A percentile compares a stretch with the other conserved stretches of the same genome.
These are phyloP conservation scores for Aspergillus vadensis DNA, from an alignment of 2,329 filamentous ascomycete species.

Conservation along the genomic window DNA sequence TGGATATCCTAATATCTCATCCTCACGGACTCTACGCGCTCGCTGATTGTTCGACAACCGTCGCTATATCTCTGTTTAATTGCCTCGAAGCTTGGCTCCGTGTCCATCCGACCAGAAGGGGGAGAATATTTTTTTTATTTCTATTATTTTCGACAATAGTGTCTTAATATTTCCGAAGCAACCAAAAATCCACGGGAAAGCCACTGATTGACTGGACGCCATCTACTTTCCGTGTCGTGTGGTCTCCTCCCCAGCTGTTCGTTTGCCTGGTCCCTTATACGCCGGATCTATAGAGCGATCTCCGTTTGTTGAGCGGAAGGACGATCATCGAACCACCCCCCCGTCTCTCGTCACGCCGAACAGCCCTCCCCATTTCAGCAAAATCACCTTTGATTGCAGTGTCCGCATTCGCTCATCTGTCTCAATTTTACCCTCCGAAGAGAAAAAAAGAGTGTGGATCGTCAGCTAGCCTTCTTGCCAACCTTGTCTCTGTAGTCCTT, in stretches of 20 bases:
- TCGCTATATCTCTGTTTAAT: slow-evolving; percentile 20
- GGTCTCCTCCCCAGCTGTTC: slow-evolving; percentile 13
- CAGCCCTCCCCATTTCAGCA: slow-evolving; percentile 2
- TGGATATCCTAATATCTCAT: slow-evolving; percentile 24
- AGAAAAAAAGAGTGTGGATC: slow-evolving; percentile 18
- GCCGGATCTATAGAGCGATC: slow-evolving; percentile 18
- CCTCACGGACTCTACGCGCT: slow-evolving; percentile 18
- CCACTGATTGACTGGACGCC: slow-evolving; percentile 7
- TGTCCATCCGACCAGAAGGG: slow-evolving; percentile 8
- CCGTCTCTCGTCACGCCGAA: slow-evolving; percentile 9
- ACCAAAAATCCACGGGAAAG: neutral
- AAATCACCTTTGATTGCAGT: neutral
- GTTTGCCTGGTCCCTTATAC: slow-evolving; percentile 21
- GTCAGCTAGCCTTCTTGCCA: slow-evolving; percentile 13
- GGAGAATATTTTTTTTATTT: neutral
- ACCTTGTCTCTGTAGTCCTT: slow-evolving; percentile 14
- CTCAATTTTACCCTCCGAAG: slow-evolving; percentile 7
- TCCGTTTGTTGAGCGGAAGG: slow-evolving; percentile 24
- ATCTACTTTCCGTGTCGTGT: slow-evolving; percentile 12
- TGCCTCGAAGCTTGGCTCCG: slow-evolving; percentile 9
- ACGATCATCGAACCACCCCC: slow-evolving; percentile 17
- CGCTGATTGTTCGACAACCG: slow-evolving; percentile 23
- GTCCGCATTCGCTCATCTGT: slow-evolving; percentile 5
- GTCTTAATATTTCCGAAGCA: slow-evolving; percentile 7
- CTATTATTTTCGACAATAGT: neutral